Percentiles rank a stretch among this genome's conserved stretches.
Evolutionary conservation across 2,329 filamentous ascomycete species (phyloP).

Genomic region (Pseudopyricularia javanii): DNA sequence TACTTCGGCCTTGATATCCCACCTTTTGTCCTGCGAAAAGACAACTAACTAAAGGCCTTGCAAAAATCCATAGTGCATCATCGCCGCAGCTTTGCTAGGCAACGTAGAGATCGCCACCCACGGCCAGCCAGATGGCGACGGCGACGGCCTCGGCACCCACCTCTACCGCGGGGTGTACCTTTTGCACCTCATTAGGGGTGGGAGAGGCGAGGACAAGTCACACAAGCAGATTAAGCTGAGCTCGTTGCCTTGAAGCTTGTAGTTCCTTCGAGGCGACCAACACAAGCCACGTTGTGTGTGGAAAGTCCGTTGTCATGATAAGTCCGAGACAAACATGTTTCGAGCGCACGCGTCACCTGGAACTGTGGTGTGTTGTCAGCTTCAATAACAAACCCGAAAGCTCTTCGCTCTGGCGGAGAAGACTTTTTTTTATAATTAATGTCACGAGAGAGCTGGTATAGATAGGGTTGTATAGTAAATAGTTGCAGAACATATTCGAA

Average conservation of each 20-base stretch:
- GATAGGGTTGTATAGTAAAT: no score
- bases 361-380: no score
- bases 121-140: constrained; percentile 1
- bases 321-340: no score
- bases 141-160: neutral
- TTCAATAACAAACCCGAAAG: no score
- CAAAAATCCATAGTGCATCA: constrained; percentile 12
- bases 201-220: neutral
- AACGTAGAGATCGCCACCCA: constrained; percentile 18
- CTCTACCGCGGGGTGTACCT: constrained; percentile 5
- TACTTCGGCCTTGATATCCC: no score
- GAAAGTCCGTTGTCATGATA: no score
- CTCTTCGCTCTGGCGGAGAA: no score
- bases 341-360: no score
- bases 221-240: neutral
- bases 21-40: neutral
- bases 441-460: no score
- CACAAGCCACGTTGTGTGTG: no score
- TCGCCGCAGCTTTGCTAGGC: constrained; percentile 16
- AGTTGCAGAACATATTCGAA: no score
- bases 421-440: no score
- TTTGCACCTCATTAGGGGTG: neutral
- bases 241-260: neutral
- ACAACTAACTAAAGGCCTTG: neutral
- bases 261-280: neutral